These are phyloP conservation scores for Jamesozyma gamospora DNA, from an alignment of 805 yeast species.

Conservation along the genomic window DNA sequence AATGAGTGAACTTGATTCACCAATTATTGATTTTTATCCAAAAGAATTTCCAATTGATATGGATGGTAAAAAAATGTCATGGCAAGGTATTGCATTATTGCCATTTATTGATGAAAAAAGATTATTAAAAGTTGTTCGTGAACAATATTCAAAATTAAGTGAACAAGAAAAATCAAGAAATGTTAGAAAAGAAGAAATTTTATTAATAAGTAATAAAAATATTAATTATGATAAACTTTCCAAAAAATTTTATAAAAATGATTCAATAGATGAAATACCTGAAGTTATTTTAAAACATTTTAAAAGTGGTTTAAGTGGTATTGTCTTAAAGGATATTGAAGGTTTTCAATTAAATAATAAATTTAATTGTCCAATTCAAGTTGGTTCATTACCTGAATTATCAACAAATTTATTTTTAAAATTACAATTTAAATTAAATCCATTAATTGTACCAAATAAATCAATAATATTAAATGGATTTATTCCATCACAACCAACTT, in stretches of 20 bases:
- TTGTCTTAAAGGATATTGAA: slow-evolving; percentile 30
- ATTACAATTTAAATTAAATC: slow-evolving; percentile 46
- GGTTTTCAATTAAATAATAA: slow-evolving; percentile 27
- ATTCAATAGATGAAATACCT: slow-evolving; percentile 10
- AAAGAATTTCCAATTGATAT: slow-evolving; percentile 80
- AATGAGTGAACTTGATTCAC: slow-evolving; percentile 72
- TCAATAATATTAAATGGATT: slow-evolving; percentile 79
- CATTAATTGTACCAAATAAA: slow-evolving; percentile 40
- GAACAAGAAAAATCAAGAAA: slow-evolving; percentile 64
- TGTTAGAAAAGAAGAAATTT: slow-evolving; percentile 56
- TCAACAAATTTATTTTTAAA: slow-evolving; percentile 34
- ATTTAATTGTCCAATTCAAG: slow-evolving; percentile 29
- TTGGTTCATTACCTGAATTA: slow-evolving; percentile 31
- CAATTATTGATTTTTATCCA: slow-evolving; percentile 86
- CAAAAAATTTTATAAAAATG: slow-evolving; percentile 27
- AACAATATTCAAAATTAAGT: slow-evolving; percentile 51
- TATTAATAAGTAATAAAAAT: slow-evolving; percentile 59
- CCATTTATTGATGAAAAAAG: slow-evolving; percentile 87
- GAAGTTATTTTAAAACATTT: slow-evolving; percentile 38
- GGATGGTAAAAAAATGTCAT: slow-evolving; percentile 90
- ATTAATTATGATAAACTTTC: slow-evolving; percentile 32
- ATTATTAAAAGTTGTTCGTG: slow-evolving; percentile 54
- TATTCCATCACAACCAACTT: slow-evolving; percentile 48
- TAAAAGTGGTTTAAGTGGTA: slow-evolving; percentile 52
- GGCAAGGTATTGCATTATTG: slow-evolving; percentile 88